A percentile compares a stretch with the other conserved stretches of the same genome.
These are phyloP conservation scores for Ogataea haglerorum DNA, from an alignment of 805 yeast species.

Conservation along the genomic window DNA sequence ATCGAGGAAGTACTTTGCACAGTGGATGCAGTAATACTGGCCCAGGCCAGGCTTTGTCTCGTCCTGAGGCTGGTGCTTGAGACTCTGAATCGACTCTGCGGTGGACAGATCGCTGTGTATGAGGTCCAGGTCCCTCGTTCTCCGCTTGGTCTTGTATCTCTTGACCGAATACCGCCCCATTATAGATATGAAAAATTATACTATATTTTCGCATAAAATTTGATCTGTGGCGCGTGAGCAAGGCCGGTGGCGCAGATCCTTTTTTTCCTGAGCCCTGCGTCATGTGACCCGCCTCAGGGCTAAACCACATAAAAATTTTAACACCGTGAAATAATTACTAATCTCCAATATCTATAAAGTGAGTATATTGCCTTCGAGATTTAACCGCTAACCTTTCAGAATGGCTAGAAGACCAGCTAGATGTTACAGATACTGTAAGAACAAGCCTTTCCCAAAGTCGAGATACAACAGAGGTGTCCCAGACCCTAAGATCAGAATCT, in stretches of 20 bases:
- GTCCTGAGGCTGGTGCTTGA: constrained; percentile 81
- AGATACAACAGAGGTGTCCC: constrained; percentile 99
- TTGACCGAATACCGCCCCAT: constrained; percentile 90
- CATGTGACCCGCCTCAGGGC: constrained; percentile 8
- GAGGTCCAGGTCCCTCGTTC: constrained; percentile 79
- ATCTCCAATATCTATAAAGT: constrained; percentile 9
- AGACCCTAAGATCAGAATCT: constrained; percentile 98
- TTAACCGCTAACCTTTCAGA: constrained; percentile 42
- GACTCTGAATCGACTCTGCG: constrained; percentile 55
- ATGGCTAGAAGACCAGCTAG: constrained; percentile 99
- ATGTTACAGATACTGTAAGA: constrained; percentile 99
- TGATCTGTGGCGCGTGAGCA: background rate
- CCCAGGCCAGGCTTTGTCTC: constrained; percentile 93
- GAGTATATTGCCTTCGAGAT: constrained; percentile 2
- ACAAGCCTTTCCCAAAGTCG: constrained; percentile 99
- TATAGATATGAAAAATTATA: background rate
- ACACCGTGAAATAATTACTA: constrained; percentile 6
- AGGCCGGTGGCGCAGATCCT: background rate
- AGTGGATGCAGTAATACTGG: constrained; percentile 89
- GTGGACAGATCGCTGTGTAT: constrained; percentile 72
- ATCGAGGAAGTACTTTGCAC: constrained; percentile 88
- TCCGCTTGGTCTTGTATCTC: constrained; percentile 86
- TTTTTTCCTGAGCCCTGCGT: background rate
- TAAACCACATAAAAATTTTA: constrained; percentile 4
- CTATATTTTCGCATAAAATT: constrained; percentile 1